phyloP scores from a whole-genome alignment of 768 basidiomycete genomes.

The Tylopilus intermedius region DNA sequence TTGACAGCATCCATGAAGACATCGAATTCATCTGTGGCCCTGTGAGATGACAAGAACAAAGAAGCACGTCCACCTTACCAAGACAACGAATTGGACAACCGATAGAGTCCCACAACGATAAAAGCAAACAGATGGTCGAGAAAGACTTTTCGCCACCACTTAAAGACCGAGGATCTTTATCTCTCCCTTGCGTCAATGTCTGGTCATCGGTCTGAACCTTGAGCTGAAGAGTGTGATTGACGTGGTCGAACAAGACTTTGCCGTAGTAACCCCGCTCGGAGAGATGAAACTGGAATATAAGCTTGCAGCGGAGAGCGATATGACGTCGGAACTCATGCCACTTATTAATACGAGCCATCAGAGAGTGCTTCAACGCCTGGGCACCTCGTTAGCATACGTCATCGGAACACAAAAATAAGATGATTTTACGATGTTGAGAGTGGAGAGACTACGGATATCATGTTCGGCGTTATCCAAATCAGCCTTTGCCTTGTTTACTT shows the following conservation, averaged over 20 bases:
- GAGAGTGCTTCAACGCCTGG: slow-evolving; percentile 64
- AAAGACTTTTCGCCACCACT: slow-evolving; percentile 97
- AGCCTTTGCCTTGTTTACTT: slow-evolving; percentile 61
- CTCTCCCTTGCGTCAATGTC: slow-evolving; percentile 55
- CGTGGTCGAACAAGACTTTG: slow-evolving; percentile 84
- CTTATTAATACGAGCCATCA: slow-evolving; percentile 57
- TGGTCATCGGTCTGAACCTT: slow-evolving; percentile 85
- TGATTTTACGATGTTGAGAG: slow-evolving; percentile 58
- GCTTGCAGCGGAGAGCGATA: slow-evolving; percentile 83
- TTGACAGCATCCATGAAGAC: slow-evolving; percentile 97
- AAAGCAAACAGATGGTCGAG: slow-evolving; percentile 86
- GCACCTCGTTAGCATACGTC: slow-evolving; percentile 8
- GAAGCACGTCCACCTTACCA: slow-evolving; percentile 36
- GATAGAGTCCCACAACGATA: slow-evolving; percentile 96
- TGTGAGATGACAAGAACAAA: slow-evolving; percentile 9
- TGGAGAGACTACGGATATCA: slow-evolving; percentile 59
- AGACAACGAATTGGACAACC: slow-evolving; percentile 92
- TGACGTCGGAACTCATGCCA: slow-evolving; percentile 89
- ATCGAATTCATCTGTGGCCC: slow-evolving; percentile 81
- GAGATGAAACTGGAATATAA: slow-evolving; percentile 77
- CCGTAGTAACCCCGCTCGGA: slow-evolving; percentile 86
- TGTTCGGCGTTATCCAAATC: slow-evolving; percentile 54
- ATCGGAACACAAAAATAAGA: not conserved
- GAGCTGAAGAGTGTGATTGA: slow-evolving; percentile 54
- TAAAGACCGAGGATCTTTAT: slow-evolving; percentile 81